These are phyloP conservation scores for Ganoderma resinaceum DNA, from an alignment of 1,284 basidiomycete species.

Conservation along the genomic window DNA sequence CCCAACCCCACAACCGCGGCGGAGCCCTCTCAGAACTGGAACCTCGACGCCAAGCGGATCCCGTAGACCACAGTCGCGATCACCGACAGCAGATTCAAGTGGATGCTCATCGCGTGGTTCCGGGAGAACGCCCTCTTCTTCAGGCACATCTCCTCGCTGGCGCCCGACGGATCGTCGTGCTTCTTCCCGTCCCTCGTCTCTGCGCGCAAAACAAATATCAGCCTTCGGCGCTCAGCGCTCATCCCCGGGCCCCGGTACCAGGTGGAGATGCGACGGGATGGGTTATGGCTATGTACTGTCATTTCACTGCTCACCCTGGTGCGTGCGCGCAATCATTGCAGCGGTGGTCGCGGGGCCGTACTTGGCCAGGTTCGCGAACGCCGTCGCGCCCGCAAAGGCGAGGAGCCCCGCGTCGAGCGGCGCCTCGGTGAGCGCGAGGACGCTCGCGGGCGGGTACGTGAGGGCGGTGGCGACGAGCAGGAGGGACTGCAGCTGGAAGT, in stretches of 20 bases:
- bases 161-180: neutral
- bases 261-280: neutral
- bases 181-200: constrained; percentile 1
- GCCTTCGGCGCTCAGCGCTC: neutral
- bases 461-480: neutral
- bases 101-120: neutral
- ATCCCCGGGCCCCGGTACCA: too few relatives aligned
- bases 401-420: neutral
- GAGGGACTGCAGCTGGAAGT: neutral
- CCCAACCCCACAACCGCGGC: neutral
- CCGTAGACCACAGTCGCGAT: neutral
- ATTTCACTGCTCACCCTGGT: neutral
- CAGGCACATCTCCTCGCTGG: neutral
- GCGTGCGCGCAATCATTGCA: neutral
- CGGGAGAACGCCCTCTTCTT: neutral
- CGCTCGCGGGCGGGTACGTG: neutral
- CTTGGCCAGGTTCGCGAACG: neutral
- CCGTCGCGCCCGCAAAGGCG: neutral
- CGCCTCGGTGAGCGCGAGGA: neutral
- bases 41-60: neutral
- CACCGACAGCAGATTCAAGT: neutral
- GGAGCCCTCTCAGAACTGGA: neutral
- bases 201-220: neutral
- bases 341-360: neutral
- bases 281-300: neutral